Evolutionary conservation across 1,139 yeast species (phyloP), one percentile per base, ranked within the genome.

Genomic region (Kodamaea sp.): DNA sequence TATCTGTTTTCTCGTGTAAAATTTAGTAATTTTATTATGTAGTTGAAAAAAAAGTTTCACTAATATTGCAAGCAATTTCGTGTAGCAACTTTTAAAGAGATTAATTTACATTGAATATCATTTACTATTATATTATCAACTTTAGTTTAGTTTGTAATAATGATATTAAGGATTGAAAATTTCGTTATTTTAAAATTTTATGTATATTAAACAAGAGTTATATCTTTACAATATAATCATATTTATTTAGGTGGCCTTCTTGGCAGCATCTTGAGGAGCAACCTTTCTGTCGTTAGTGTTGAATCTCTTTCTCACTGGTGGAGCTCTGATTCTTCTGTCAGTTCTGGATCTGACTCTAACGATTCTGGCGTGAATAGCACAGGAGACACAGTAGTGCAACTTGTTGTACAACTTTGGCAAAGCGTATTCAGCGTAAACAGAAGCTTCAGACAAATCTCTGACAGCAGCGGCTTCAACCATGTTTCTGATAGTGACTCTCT

Each of bases 381-480:
- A 92, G 55, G 98, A 92, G 65, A 92, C 94, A 84, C 99, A 92
- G 94, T 94, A 92, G 85, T 90, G 97, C 74, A 92, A 83, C 84
- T 92, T 92, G 88, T 92, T 87, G 94, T 90, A 92, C 71, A 94
- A 85, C 85, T 92, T 92, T 78, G 99, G 99, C 66, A 92, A 80
- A 66, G 96, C 97, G 81, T 92, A 92, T 81, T 94, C 98, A 67
- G 88, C 81, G 85, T 94, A 92, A 66, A 92, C 98, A 47, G 97
- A 90, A 63, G 97, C 98, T 78, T 92, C 99, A 62, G 96, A 87
- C 76, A 92, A 83, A 77, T 92, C 99, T 83, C 99, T 89, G 70
- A 92, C 95, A 68, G 98, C 97, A 72, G 98, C 98, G 63, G 97
- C 94, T 81, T 92, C 99, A 67, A 92, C 99, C 92, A 92, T 92